A percentile compares a stretch with the other conserved stretches of the same genome.
Conservation (phyloP, 345 rosid species). For the Eucalyptus victrix region DNA sequence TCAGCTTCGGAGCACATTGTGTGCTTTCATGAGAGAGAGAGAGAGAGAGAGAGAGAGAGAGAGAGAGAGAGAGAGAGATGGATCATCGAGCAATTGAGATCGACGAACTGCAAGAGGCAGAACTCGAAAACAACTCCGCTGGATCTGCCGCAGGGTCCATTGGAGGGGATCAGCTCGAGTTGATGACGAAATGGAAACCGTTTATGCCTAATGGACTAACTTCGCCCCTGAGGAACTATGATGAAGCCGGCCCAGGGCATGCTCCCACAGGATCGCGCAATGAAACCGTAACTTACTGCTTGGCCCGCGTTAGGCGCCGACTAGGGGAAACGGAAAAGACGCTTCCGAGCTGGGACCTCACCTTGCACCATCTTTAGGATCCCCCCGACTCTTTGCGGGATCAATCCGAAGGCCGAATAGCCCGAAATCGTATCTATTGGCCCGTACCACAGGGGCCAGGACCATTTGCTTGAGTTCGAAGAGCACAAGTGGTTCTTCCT, state of each 20-base stretch:
- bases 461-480: slow-evolving; percentile 1
- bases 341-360: neutral
- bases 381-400: neutral
- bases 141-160: neutral
- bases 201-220: neutral
- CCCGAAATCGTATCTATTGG: slow-evolving; percentile 6
- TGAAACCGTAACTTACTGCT: neutral
- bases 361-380: neutral
- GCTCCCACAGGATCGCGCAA: neutral
- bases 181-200: neutral
- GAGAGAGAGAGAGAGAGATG: neutral
- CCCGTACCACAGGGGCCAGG: neutral
- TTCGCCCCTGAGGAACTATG: neutral
- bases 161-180: neutral
- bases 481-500: slow-evolving; percentile 10
- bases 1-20: neutral
- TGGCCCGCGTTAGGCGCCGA: neutral
- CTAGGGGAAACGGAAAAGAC: neutral
- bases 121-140: neutral
- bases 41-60: neutral
- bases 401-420: neutral
- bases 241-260: neutral
- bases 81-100: neutral
- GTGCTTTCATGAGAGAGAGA: neutral
- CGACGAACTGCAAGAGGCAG: neutral